phyloP scores from a whole-genome alignment of 345 rosid species.

The Euphorbia peplus region DNA sequence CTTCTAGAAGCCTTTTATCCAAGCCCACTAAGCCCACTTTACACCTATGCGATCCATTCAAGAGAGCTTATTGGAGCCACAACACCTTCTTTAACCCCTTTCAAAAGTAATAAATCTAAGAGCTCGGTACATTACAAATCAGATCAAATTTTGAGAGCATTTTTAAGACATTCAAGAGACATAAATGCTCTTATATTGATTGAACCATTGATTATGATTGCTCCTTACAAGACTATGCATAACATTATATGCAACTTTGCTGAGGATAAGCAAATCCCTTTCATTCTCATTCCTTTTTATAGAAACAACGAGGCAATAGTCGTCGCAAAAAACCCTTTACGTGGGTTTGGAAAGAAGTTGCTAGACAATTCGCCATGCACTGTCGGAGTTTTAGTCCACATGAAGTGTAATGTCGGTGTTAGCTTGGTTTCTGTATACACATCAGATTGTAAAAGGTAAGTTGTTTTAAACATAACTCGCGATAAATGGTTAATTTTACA shows the following conservation, averaged over 20 bases:
- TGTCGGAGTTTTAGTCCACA: slow-evolving; percentile 29
- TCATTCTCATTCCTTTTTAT: slow-evolving; percentile 26
- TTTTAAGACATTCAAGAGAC: slow-evolving; percentile 12
- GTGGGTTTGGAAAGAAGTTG: no score
- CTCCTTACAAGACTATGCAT: slow-evolving; percentile 30
- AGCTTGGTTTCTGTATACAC: no score
- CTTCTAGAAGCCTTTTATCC: slow-evolving; percentile 32
- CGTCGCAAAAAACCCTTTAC: no score
- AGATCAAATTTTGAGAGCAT: slow-evolving; percentile 10
- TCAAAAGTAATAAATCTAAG: background rate
- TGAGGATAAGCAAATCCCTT: slow-evolving; percentile 15
- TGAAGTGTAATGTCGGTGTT: background rate
- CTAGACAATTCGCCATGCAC: slow-evolving; percentile 23
- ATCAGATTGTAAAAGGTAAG: no score
- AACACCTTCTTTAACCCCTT: slow-evolving; percentile 23
- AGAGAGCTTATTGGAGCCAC: slow-evolving; percentile 27
- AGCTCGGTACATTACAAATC: no score
- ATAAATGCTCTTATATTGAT: slow-evolving; percentile 7
- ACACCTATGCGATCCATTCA: slow-evolving; percentile 20
- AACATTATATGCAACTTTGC: slow-evolving; percentile 32
- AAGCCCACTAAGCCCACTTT: slow-evolving; percentile 4
- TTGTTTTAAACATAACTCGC: no score
- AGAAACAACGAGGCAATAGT: no score
- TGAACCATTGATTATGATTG: slow-evolving; percentile 20
- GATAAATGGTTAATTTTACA: no score